Base-by-base conservation (phyloP, 805 yeast genomes). In the Sugiyamaella valdiviana region DNA sequence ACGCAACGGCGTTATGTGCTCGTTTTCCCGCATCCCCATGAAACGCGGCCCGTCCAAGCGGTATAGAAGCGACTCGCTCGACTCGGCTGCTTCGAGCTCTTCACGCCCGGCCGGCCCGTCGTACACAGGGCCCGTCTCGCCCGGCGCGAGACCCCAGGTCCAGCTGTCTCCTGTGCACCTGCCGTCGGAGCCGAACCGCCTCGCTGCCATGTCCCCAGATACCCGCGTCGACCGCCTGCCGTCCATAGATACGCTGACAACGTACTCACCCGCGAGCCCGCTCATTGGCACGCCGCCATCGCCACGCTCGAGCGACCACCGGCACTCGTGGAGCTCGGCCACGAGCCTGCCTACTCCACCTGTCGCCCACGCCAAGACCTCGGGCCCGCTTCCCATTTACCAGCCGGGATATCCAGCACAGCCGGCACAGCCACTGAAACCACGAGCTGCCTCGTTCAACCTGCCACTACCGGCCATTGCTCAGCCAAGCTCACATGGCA, bases 21-120 rank as follows among this genome's bases (percentile, higher is more conserved):
- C 79, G 6, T 79, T 79, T 56, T 70, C 76, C 20, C 68, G 84
- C 29, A 66, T 76, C 21, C 85, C 83, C 22, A 65, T 79, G 60
- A 79, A 80, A 54, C 66, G 85, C 46, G 85, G 85, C 1, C 85
- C 85, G 2, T 70, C 80, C 1, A 79, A 77, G 56, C 79, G 82
- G 22, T 72, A 69, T 48, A 46, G 49, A 12, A 24, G 45, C n/a
- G 49, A 44, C 29, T 41, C 44, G 22, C 29, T 41, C 12, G 44
- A 41, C 23, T 26, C 32, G 10, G 5, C 32, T 3, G 32, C 14
- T 10, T 4, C 32, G n/a, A n/a, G n/a, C n/a, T n/a, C n/a, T n/a
- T n/a, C n/a, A n/a, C 3, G 32, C 32, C 10, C 32, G 3, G 5
- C 32, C n/a, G n/a, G 32, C 32, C 32, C 32, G 32, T 12, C 32